These are phyloP conservation scores for Sutorius eximius DNA, from an alignment of 1,284 basidiomycete species.

Conservation along the genomic window DNA sequence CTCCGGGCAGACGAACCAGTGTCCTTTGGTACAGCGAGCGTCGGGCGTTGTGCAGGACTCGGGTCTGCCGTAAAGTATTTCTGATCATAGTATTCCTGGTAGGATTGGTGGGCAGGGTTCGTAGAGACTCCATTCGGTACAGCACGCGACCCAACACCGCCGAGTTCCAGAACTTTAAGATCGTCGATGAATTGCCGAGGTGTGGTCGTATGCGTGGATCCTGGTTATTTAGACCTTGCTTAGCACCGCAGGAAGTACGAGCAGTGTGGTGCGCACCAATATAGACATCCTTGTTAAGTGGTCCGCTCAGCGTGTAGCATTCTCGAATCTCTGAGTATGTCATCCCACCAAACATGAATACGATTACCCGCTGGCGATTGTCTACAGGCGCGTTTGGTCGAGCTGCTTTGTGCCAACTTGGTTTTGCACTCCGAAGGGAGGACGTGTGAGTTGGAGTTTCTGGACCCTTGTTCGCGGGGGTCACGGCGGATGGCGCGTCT, in stretches of 20 bases:
- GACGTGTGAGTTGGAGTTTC: conserved; percentile 53
- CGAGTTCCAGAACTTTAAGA: conserved; percentile 80
- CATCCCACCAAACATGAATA: conserved; percentile 95
- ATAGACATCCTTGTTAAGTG: conserved; percentile 84
- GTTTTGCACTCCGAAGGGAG: conserved; percentile 82
- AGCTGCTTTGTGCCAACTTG: conserved; percentile 80
- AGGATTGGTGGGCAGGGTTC: conserved; percentile 48
- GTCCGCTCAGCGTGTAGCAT: conserved; percentile 76
- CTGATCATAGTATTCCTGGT: conserved; percentile 77
- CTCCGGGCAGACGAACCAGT: conserved; percentile 31
- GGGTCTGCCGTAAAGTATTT: conserved; percentile 70
- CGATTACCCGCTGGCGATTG: conserved; percentile 78
- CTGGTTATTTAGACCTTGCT: conserved; percentile 42
- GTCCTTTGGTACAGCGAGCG: conserved; percentile 32
- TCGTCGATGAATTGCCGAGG: conserved; percentile 87
- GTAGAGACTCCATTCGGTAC: conserved; percentile 70
- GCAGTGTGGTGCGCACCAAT: conserved; percentile 62
- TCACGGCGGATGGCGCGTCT: conserved; percentile 70
- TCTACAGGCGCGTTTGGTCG: conserved; percentile 54
- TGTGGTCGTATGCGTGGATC: conserved; percentile 87
- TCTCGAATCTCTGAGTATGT: conserved; percentile 95
- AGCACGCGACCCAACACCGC: conserved; percentile 69
- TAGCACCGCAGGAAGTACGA: neutral
- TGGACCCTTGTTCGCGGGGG: conserved; percentile 45
- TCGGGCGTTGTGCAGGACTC: conserved; percentile 45